phyloP scores from a whole-genome alignment of 2,329 filamentous ascomycete genomes.

The Apiospora arundinis region DNA sequence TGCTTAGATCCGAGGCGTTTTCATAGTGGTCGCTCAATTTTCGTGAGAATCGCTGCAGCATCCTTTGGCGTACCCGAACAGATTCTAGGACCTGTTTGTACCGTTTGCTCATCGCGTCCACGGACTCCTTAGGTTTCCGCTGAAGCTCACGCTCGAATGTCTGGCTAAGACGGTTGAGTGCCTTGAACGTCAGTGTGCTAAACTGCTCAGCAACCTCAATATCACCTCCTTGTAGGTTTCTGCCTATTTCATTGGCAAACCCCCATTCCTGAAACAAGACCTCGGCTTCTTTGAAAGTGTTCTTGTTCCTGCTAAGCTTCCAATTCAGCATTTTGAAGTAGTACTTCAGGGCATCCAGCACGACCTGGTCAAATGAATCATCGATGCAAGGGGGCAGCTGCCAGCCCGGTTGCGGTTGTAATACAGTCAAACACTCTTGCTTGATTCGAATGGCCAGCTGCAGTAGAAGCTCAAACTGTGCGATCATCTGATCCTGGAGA shows the following conservation, averaged over 20 bases:
- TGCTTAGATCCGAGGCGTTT: constrained; percentile 93
- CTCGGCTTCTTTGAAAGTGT: constrained; percentile 98
- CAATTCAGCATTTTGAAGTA: constrained; percentile 99
- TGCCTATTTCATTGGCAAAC: constrained; percentile 92
- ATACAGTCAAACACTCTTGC: constrained; percentile 82
- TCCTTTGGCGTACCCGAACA: constrained; percentile 92
- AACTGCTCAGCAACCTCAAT: constrained; percentile 98
- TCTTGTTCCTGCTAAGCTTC: constrained; percentile 97
- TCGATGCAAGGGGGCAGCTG: constrained; percentile 95
- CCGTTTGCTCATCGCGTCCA: constrained; percentile 90
- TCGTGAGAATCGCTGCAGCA: constrained; percentile 93
- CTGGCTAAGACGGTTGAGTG: constrained; percentile 82
- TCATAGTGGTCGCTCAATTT: constrained; percentile 94
- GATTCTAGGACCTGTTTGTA: constrained; percentile 97
- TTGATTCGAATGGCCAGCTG: constrained; percentile 94
- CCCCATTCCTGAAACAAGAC: constrained; percentile 98
- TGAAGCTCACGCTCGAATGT: constrained; percentile 94
- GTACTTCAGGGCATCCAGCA: constrained; percentile 92
- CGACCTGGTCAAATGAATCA: constrained; percentile 91
- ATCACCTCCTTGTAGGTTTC: constrained; percentile 89
- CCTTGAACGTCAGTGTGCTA: constrained; percentile 90
- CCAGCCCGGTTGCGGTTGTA: constrained; percentile 89
- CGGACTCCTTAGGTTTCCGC: constrained; percentile 81
- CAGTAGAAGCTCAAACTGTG: constrained; percentile 92
- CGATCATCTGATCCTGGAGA: constrained; percentile 97